Percentiles rank a stretch among this genome's conserved stretches.
These are phyloP conservation scores for Ophiocordyceps australis DNA, from an alignment of 2,329 filamentous ascomycete species.

Conservation along the genomic window DNA sequence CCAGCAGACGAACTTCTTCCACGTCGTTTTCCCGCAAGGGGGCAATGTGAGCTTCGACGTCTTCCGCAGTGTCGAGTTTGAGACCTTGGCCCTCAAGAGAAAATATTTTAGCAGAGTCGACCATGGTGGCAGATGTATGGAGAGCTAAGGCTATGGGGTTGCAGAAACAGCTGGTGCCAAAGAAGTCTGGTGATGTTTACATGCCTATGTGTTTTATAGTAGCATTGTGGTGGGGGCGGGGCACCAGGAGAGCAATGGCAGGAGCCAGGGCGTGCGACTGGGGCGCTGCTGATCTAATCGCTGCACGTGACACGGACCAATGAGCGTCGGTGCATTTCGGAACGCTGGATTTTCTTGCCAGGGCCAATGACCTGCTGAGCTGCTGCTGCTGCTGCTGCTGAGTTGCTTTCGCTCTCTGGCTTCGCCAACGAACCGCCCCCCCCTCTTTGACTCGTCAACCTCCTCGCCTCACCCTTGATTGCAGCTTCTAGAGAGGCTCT, in stretches of 20 bases:
- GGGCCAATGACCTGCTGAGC: conserved; percentile 16
- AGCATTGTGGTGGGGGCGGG: conserved; percentile 15
- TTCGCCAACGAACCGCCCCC: conserved; percentile 15
- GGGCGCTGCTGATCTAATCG: no score
- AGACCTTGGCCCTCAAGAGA: conserved; percentile 82
- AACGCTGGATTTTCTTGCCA: conserved; percentile 23
- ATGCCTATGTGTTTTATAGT: no score
- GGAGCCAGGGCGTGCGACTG: no score
- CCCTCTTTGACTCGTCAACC: no score
- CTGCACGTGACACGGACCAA: conserved; percentile 19
- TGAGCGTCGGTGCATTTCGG: conserved; percentile 23
- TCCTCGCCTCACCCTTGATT: no score
- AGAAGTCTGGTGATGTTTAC: no score
- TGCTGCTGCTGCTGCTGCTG: no score
- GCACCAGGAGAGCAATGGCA: conserved; percentile 4
- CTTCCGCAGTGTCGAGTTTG: conserved; percentile 77
- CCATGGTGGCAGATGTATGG: conserved; percentile 8
- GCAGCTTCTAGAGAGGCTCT: no score
- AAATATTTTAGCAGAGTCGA: conserved; percentile 44
- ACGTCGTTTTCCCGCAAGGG: conserved; percentile 55
- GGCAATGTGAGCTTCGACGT: conserved; percentile 71
- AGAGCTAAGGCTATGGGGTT: conserved; percentile 1
- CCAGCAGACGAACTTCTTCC: conserved; percentile 71
- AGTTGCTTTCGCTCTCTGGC: conserved; percentile 19
- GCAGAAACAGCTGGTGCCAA: no score